Evolutionary conservation across 306 rosid species (phyloP), one percentile per base, ranked within the genome.

Genomic region (Malus asiatica): DNA sequence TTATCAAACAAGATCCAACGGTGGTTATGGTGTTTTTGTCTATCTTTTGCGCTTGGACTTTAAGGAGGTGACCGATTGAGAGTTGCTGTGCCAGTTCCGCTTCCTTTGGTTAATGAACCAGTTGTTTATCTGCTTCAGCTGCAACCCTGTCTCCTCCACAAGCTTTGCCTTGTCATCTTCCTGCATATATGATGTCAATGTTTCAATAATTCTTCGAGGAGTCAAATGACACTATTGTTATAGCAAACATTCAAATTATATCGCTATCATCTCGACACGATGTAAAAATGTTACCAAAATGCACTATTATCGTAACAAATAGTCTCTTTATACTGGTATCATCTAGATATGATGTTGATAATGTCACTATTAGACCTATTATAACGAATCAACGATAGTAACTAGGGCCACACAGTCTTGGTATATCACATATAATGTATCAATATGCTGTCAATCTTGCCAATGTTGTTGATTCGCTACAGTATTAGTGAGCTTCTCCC

Each of bases 81-180:
- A 88, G 78, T 84, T 92, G 88, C 97, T 96, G 78, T 96, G 97
- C 99, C 99, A 96, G 59, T 92, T 96, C 68, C 99, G 88, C 84
- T 96, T 96, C 83, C 99, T 89, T 89, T 96, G 99, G 78, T 96
- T 96, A 62, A 96, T 96, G 82, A 96, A 96, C 99, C 99, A 96
- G 63, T 96, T 96, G 80, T 96, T 96, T 75, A 96, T 92, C 79
- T 96, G 99, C 87, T 96, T 96, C 84, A 96, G 92, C 88, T 96
- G 99, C 91, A 96, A 71, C 8, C 99, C 99, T 73, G 99, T 96
- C 80, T 96, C 99, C 80, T 96, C 99, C 75, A 96, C 99, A 1
- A 96, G 99, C 78, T 92, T 96, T 63, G 96, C 98, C 88, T 96
- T 96, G 86, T 96, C 99, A 75, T 96, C 99, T 84, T 96, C 99